phyloP scores from a whole-genome alignment of 1,284 basidiomycete genomes.

The Cryptococcus sp. region DNA sequence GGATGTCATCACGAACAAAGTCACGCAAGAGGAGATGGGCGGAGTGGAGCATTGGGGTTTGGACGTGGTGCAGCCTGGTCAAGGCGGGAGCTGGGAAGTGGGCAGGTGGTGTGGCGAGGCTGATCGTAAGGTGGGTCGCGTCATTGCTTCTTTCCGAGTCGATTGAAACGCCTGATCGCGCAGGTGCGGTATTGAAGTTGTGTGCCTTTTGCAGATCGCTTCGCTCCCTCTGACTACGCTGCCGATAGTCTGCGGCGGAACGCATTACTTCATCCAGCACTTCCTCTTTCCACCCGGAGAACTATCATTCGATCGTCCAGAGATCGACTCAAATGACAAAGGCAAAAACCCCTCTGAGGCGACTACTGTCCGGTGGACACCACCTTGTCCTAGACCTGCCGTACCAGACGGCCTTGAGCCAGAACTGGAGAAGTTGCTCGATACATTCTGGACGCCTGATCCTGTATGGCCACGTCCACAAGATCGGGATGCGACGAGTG shows the following conservation, averaged over 20 bases:
- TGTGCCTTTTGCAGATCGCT: conserved; percentile 59
- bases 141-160: not conserved
- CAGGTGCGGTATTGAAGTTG: conserved; percentile 61
- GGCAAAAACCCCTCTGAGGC: conserved; percentile 3
- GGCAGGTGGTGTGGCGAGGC: conserved; percentile 74
- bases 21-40: conserved; percentile 71
- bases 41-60: conserved; percentile 88
- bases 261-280: conserved; percentile 97
- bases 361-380: conserved; percentile 33
- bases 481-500: not conserved
- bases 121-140: conserved; percentile 61
- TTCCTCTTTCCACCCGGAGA: conserved; percentile 68
- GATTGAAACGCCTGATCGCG: not conserved
- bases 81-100: conserved; percentile 78
- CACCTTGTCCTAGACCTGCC: conserved; percentile 45
- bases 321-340: not conserved
- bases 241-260: conserved; percentile 92
- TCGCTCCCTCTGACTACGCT: conserved; percentile 56
- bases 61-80: conserved; percentile 78
- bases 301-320: conserved; percentile 54
- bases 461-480: conserved; percentile 34
- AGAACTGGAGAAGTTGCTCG: conserved; percentile 29
- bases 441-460: conserved; percentile 43
- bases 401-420: conserved; percentile 32
- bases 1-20: conserved; percentile 95